Evolutionary conservation across 805 yeast genomes (phyloP).

Genomic region (Pichia pseudocactophila): DNA sequence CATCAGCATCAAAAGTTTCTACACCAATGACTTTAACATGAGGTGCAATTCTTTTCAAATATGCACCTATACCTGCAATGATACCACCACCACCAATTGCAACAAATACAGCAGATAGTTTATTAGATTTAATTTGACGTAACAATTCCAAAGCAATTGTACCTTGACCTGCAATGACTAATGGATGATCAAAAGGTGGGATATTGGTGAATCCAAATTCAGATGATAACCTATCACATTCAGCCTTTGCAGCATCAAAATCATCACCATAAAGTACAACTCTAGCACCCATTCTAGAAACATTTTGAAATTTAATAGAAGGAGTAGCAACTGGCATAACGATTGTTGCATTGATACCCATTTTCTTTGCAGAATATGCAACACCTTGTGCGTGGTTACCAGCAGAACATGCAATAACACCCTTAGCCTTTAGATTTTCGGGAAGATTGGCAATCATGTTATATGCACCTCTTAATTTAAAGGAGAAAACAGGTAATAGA

Average conservation of each 20-base stretch:
- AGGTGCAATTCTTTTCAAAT: slow-evolving; percentile 93
- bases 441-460: slow-evolving; percentile 89
- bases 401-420: slow-evolving; percentile 97
- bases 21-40: slow-evolving; percentile 93
- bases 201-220: slow-evolving; percentile 75
- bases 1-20: slow-evolving; percentile 93
- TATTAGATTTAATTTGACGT: slow-evolving; percentile 72
- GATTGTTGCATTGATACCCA: slow-evolving; percentile 88
- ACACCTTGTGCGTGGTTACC: slow-evolving; percentile 99
- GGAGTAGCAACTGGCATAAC: slow-evolving; percentile 99
- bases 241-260: slow-evolving; percentile 90
- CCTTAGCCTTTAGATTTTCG: slow-evolving; percentile 55
- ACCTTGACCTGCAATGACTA: slow-evolving; percentile 98
- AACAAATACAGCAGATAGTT: slow-evolving; percentile 78
- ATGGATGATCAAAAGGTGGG: slow-evolving; percentile 99
- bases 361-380: slow-evolving; percentile 78
- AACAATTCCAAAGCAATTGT: slow-evolving; percentile 90
- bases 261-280: slow-evolving; percentile 92
- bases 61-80: slow-evolving; percentile 82
- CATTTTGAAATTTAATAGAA: slow-evolving; percentile 85
- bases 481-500: slow-evolving; percentile 86
- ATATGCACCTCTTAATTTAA: slow-evolving; percentile 95
- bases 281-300: slow-evolving; percentile 84
- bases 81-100: slow-evolving; percentile 98
- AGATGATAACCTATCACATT: slow-evolving; percentile 63